Evolutionary conservation across 441 rosid genomes (phyloP).

Genomic region (Erysimum pusillum): DNA sequence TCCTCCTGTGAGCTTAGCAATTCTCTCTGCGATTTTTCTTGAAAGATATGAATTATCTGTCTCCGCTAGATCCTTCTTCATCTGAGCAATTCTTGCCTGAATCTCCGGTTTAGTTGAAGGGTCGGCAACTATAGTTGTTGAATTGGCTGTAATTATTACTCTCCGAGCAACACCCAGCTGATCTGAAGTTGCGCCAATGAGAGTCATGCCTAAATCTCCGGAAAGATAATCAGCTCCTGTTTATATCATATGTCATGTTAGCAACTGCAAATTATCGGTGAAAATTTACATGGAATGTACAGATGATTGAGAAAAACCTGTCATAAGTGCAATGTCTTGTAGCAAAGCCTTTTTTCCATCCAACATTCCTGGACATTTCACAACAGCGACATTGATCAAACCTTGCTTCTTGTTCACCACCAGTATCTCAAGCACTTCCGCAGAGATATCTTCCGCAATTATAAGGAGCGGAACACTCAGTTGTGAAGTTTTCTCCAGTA

Average conservation of each 20-base stretch:
- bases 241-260: constrained; percentile 16
- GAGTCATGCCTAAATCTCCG: constrained; percentile 72
- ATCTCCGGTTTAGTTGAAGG: constrained; percentile 87
- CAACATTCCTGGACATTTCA: constrained; percentile 87
- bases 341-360: constrained; percentile 85
- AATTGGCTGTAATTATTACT: constrained; percentile 69
- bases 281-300: neutral
- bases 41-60: constrained; percentile 66
- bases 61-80: constrained; percentile 87
- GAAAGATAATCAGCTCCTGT: constrained; percentile 83
- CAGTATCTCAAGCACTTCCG: constrained; percentile 72
- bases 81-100: constrained; percentile 83
- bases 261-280: neutral
- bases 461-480: constrained; percentile 86
- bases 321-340: constrained; percentile 95
- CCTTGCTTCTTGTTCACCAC: constrained; percentile 81
- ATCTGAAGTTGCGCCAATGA: constrained; percentile 73
- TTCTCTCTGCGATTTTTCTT: constrained; percentile 79
- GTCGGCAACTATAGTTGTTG: constrained; percentile 87
- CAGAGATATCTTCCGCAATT: constrained; percentile 84
- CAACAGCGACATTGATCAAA: constrained; percentile 81
- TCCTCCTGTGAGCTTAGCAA: constrained; percentile 85
- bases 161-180: constrained; percentile 83
- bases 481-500: constrained; percentile 85
- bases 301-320: constrained; percentile 59